Percentiles rank a stretch among this genome's conserved stretches.
Conservation (phyloP, 495 filamentous ascomycete species). For the Astrothelium macrocarpum region DNA sequence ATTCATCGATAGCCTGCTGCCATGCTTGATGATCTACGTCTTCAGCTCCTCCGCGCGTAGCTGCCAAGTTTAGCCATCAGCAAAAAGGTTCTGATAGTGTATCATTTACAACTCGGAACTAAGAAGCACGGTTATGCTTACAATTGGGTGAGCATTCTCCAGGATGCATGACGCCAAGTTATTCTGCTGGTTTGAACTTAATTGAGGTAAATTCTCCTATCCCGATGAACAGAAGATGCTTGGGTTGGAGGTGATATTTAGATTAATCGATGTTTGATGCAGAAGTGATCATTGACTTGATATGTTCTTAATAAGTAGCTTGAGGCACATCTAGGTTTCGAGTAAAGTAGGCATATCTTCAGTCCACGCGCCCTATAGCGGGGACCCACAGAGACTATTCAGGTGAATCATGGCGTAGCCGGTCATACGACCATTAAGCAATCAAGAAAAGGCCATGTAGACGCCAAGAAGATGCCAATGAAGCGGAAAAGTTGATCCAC, state of each 20-base stretch:
- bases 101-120: not conserved
- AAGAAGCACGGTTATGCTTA: not conserved
- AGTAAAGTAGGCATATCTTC: too few species aligned
- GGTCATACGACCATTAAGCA: too few species aligned
- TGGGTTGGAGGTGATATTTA: too few species aligned
- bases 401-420: too few species aligned
- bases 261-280: not conserved
- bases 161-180: not conserved
- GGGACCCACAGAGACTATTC: too few species aligned
- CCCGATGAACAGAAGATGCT: not conserved
- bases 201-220: not conserved
- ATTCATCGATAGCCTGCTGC: not conserved
- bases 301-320: not conserved
- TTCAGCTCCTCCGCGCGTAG: not conserved
- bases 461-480: too few species aligned
- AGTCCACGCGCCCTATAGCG: too few species aligned
- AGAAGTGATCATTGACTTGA: not conserved
- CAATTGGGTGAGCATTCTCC: not conserved
- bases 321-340: not conserved
- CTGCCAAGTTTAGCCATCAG: not conserved
- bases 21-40: not conserved
- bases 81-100: not conserved
- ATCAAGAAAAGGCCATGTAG: too few species aligned
- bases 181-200: not conserved
- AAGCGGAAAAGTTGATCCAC: too few species aligned